A percentile compares a stretch with the other conserved stretches of the same genome.
phyloP scores from a whole-genome alignment of 2,329 filamentous ascomycete species.

The Apiospora pterosperma region DNA sequence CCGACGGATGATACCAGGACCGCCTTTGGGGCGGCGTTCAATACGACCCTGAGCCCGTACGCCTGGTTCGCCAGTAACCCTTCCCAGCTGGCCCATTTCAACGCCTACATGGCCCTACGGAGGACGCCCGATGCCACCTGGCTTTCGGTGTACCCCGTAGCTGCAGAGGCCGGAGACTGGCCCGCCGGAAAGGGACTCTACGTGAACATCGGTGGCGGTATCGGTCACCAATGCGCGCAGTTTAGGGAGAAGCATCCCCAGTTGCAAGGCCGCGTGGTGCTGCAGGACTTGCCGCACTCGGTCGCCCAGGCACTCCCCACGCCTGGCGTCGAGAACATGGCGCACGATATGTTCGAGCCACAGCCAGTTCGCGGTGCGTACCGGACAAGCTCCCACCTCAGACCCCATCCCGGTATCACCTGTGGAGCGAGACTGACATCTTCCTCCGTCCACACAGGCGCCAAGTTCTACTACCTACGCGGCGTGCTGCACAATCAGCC shows the following conservation, averaged over 20 bases:
- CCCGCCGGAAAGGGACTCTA: not conserved
- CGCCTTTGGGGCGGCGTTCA: not conserved
- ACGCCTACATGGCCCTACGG: slow-evolving; percentile 16
- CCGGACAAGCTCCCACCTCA: no score
- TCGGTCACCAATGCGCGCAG: not conserved
- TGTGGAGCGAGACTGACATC: not conserved
- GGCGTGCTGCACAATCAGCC: slow-evolving; percentile 33
- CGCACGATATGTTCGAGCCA: not conserved
- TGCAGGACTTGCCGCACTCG: not conserved
- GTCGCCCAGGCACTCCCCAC: not conserved
- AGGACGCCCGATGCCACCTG: slow-evolving; percentile 12
- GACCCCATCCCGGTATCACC: no score
- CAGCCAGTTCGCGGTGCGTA: not conserved
- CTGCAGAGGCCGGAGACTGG: not conserved
- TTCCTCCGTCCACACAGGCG: not conserved
- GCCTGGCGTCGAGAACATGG: not conserved
- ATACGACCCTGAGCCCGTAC: not conserved
- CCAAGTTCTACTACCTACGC: slow-evolving; percentile 31
- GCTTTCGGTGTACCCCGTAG: slow-evolving; percentile 18
- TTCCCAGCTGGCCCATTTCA: slow-evolving; percentile 13
- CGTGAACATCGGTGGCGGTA: not conserved
- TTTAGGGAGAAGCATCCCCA: not conserved
- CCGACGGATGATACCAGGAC: not conserved
- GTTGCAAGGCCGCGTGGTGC: not conserved
- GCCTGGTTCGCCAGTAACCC: not conserved